Percentiles rank a stretch among this genome's conserved stretches.
Evolutionary conservation across 768 basidiomycete genomes (phyloP).

Genomic region (Tubosaeta sp.): DNA sequence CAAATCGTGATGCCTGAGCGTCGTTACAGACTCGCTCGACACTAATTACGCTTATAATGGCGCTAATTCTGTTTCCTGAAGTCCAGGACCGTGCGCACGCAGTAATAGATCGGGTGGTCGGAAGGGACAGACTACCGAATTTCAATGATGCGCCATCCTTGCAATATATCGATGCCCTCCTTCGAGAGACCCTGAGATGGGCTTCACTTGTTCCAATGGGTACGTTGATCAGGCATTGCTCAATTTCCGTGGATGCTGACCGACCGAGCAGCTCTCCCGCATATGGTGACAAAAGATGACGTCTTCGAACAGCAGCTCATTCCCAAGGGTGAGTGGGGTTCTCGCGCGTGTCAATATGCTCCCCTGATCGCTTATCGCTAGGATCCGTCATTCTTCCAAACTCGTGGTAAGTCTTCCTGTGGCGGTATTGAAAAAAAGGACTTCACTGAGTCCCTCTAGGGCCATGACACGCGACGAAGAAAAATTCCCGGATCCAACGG

Average conservation of each 20-base stretch:
- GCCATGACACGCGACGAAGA: slow-evolving; percentile 23
- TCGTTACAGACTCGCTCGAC: slow-evolving; percentile 12
- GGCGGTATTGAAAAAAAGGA: no score
- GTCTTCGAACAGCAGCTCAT: slow-evolving; percentile 44
- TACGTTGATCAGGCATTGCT: neutral
- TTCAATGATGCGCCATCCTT: slow-evolving; percentile 16
- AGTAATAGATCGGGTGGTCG: slow-evolving; percentile 15
- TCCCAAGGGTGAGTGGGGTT: slow-evolving; percentile 38
- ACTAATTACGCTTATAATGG: slow-evolving; percentile 15
- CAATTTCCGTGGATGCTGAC: neutral
- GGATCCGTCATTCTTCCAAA: slow-evolving; percentile 22
- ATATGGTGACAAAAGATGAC: slow-evolving; percentile 34
- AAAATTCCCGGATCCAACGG: slow-evolving; percentile 24
- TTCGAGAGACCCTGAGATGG: slow-evolving; percentile 23
- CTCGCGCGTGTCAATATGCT: neutral
- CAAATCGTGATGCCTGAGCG: neutral
- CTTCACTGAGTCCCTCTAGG: slow-evolving; percentile 10
- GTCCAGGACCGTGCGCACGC: slow-evolving; percentile 19
- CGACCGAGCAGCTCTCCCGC: slow-evolving; percentile 22
- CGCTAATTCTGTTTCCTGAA: slow-evolving; percentile 20
- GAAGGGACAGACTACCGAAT: slow-evolving; percentile 14
- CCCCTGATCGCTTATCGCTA: slow-evolving; percentile 1
- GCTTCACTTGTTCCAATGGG: slow-evolving; percentile 18
- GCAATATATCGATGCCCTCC: slow-evolving; percentile 20
- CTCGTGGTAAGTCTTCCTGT: slow-evolving; percentile 9